Evolutionary conservation across 2,329 filamentous ascomycete genomes (phyloP), one percentile per base, ranked within the genome.

Genomic region (Mycosphaerelloides madeirae): DNA sequence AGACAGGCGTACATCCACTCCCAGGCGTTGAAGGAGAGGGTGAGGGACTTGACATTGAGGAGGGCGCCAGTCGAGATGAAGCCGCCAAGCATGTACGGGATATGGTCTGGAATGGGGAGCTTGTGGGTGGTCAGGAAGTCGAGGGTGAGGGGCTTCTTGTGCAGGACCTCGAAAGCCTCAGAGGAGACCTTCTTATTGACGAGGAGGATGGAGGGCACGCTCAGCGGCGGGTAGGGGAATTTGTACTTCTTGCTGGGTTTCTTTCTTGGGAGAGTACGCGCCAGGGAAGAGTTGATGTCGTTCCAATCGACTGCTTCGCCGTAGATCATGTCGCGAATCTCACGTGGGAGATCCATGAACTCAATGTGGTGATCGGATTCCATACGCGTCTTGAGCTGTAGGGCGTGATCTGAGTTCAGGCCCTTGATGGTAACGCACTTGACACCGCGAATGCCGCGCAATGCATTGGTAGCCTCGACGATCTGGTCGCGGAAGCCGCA

Each of bases 141-240:
- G 41, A 59, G 36, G 31, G 52, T 47, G 31, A 67, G 53, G 1
- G 62, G 54, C 46, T 62, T 61, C 22, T 49, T 48, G 45, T 54
- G 53, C 15, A 68, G 54, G 12, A 62, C 41, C 12, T 50, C 20
- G 7, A 51, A 43, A 3, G 62, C 60, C 43, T 68, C 65, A 4
- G 38, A 19, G n/a, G 49, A 50, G 47, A 64, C 62, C 36, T 65
- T 60, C 29, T 54, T 58, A 52, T 64, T 66, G 48, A 67, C 32
- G 3, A 66, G 60, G 2, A 68, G 52, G 18, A 68, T 44, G 13
- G 49, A 58, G 0, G 65, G 66, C 2, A 64, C 65, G 11, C 35
- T 51, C 22, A 38, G 48, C 11, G 36, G 16, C 18, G 52, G 50
- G 35, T 52, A 49, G 2, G 49, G 45, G 14, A 51, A 6, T 14